phyloP scores from a whole-genome alignment of 805 yeast genomes.

The Candida palmyrensis region DNA sequence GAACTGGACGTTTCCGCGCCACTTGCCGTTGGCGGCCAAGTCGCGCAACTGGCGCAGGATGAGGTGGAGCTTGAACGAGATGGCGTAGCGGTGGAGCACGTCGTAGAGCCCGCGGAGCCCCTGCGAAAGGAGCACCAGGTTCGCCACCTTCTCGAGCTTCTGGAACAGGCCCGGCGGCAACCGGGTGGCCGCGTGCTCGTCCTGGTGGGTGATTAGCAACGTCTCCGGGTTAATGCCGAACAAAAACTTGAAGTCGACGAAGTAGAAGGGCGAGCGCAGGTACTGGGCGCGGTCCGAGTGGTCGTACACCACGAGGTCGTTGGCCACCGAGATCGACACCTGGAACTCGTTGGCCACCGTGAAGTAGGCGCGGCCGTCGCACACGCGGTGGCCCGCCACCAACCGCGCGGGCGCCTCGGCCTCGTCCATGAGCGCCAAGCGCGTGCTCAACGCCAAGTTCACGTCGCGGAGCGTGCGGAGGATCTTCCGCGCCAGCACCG shows the following conservation, averaged over 20 bases:
- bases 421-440: constrained; percentile 55
- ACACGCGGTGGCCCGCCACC: constrained; percentile 50
- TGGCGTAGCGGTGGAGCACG: constrained; percentile 53
- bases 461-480: constrained; percentile 60
- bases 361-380: constrained; percentile 73
- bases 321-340: constrained; percentile 62
- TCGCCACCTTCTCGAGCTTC: constrained; percentile 52
- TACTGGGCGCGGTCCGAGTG: constrained; percentile 38
- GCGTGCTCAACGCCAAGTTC: constrained; percentile 66
- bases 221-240: constrained; percentile 44
- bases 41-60: constrained; percentile 53
- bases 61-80: constrained; percentile 58
- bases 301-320: constrained; percentile 45
- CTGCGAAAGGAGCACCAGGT: constrained; percentile 41
- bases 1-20: constrained; percentile 60
- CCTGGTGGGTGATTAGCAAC: constrained; percentile 23
- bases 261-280: constrained; percentile 56
- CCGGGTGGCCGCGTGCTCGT: constrained; percentile 16
- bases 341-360: constrained; percentile 61
- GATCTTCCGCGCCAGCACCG: constrained; percentile 51
- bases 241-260: constrained; percentile 69
- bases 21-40: constrained; percentile 39
- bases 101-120: constrained; percentile 52
- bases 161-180: constrained; percentile 27
- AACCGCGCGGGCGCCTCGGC: constrained; percentile 62